Evolutionary conservation across 2,329 filamentous ascomycete species (phyloP).

Genomic region (Cyphellophora europaea): DNA sequence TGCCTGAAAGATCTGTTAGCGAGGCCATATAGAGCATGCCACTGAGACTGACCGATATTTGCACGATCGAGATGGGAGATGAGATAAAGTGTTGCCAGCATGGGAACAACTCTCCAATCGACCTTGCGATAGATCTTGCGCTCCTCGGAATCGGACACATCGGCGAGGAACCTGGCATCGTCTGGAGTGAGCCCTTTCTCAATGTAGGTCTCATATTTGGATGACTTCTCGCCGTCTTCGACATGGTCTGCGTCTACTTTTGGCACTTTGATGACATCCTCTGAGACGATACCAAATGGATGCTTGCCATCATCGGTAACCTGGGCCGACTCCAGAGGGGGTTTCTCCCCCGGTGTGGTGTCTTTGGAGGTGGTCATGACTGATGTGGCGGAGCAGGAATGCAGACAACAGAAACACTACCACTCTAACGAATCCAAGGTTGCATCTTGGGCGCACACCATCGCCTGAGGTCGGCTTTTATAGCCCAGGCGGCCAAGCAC

Average conservation of each 20-base stretch:
- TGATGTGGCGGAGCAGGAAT: background rate
- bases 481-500: background rate
- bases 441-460: background rate
- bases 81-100: slow-evolving; percentile 4
- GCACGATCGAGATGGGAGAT: slow-evolving; percentile 35
- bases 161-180: slow-evolving; percentile 3
- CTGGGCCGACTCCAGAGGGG: too few relatives aligned
- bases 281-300: background rate
- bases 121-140: slow-evolving; percentile 5
- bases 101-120: slow-evolving; percentile 4
- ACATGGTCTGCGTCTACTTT: background rate
- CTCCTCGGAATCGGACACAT: slow-evolving; percentile 1
- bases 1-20: slow-evolving; percentile 20
- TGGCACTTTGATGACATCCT: background rate
- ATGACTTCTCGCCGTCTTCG: background rate
- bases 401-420: background rate
- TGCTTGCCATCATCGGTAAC: background rate
- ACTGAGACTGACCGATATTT: too few relatives aligned
- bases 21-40: too few relatives aligned
- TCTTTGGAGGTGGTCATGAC: background rate
- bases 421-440: background rate
- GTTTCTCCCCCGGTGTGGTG: too few relatives aligned
- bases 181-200: slow-evolving; percentile 1
- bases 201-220: background rate
- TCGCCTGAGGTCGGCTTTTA: too few relatives aligned